Evolutionary conservation across 2,329 filamentous ascomycete genomes (phyloP), one percentile per base, ranked within the genome.

Genomic region (Tolypocladium ovalisporum): DNA sequence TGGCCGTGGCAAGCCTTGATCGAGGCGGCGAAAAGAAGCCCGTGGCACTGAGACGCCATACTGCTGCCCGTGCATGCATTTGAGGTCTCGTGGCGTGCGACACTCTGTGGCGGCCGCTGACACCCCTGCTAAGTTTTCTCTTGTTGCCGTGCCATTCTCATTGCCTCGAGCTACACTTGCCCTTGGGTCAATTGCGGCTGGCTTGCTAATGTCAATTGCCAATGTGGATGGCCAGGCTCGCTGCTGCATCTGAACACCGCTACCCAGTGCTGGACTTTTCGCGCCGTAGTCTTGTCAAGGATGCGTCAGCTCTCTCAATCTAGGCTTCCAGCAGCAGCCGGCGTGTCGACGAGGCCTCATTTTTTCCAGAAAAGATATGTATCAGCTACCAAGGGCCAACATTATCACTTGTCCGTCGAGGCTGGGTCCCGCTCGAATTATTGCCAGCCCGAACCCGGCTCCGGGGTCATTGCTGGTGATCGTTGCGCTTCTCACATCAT

Each of bases 401-500:
- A 6, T 27, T 3, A 27, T 15, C 42, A 8, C 9, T 49, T 22
- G n/a, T 15, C 27, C 19, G 8, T 32, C 7, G 27, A 13, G 13
- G 19, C 15, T 19, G 44, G 44, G 27, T 49, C 24, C 27, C n/a
- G 53, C 53, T 13, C 27, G 13, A 4, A 22, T 37, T 24, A 27
- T 37, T 19, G 29, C 39, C 39, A 39, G 53, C 36, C 39, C 53
- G 53, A 54, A 39, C 53, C 53, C 53, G 24, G 29, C 40, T n/a
- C 1, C 29, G 10, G 19, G 27, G 37, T n/a, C 34, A 12, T 9
- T 4, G 13, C 6, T 13, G 4, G 19, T 34, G 29, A 34, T 7
- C 9, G 4, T 12, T n/a, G 9, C 17, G 47, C 29, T 35, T n/a
- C 53, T 56, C 57, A 52, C 59, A 61, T 58, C 59, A 58, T 61